These are phyloP conservation scores for Calocera cornea DNA, from an alignment of 768 basidiomycete genomes.

Conservation along the genomic window DNA sequence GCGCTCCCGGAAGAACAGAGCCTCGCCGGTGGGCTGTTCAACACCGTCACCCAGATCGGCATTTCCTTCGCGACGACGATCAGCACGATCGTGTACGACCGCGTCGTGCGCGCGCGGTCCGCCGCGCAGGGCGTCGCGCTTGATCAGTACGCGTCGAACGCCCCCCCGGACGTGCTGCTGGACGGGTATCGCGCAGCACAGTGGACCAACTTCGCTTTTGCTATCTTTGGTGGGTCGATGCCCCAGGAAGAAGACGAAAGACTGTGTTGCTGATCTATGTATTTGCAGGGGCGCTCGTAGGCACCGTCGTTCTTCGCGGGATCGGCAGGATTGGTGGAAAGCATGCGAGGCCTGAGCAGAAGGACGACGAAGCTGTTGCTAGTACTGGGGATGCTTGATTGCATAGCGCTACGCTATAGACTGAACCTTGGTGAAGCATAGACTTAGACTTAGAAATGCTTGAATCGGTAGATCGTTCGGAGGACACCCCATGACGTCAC, in stretches of 20 bases:
- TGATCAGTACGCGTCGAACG: constrained; percentile 18
- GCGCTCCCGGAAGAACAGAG: constrained; percentile 57
- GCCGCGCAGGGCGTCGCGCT: constrained; percentile 22
- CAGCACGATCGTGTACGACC: constrained; percentile 55
- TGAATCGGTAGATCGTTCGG: too few species aligned
- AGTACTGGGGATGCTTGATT: too few species aligned
- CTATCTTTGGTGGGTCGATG: constrained; percentile 36
- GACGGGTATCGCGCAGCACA: constrained; percentile 46
- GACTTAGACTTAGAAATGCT: too few species aligned
- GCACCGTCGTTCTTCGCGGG: constrained; percentile 10
- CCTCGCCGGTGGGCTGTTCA: constrained; percentile 60
- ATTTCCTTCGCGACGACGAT: constrained; percentile 59
- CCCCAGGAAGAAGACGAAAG: background rate
- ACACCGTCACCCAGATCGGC: constrained; percentile 69
- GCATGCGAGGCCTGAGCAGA: too few species aligned
- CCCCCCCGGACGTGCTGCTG: constrained; percentile 30
- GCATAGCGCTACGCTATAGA: too few species aligned
- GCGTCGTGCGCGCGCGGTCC: constrained; percentile 29
- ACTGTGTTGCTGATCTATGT: background rate
- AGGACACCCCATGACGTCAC: too few species aligned
- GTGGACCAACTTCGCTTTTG: constrained; percentile 52
- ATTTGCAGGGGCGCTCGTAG: background rate
- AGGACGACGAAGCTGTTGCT: too few species aligned
- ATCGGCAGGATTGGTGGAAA: constrained; percentile 11
- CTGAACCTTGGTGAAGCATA: too few species aligned